Conservation (phyloP, 306 rosid genomes). For the Fagus sylvatica region DNA sequence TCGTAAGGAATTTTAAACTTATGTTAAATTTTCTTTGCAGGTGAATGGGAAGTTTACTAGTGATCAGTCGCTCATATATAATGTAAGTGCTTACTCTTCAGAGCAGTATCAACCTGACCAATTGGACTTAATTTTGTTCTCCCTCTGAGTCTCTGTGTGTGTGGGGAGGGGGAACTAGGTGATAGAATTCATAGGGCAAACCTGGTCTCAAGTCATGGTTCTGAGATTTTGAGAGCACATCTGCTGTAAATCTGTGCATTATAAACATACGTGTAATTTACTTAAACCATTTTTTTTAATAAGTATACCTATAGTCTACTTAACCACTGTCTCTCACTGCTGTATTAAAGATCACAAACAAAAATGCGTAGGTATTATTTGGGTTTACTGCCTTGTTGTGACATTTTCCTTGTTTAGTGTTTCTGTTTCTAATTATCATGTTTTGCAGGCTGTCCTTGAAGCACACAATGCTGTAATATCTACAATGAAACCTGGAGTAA, state of each 20-base stretch:
- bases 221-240: neutral
- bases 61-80: constrained; percentile 75
- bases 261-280: neutral
- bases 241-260: neutral
- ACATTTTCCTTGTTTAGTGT: constrained; percentile 7
- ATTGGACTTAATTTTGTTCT: neutral
- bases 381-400: constrained; percentile 4
- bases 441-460: constrained; percentile 83
- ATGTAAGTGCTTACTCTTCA: constrained; percentile 45
- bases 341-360: neutral
- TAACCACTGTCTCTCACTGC: neutral
- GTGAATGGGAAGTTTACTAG: constrained; percentile 80
- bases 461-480: constrained; percentile 86
- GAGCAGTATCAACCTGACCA: neutral
- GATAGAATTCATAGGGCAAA: neutral
- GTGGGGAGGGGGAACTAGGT: neutral
- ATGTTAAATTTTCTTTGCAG: constrained; percentile 47
- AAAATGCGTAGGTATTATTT: neutral
- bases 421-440: constrained; percentile 16
- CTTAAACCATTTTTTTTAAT: neutral
- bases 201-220: constrained; percentile 7
- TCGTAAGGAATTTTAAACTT: constrained; percentile 15
- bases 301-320: neutral
- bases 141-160: neutral
- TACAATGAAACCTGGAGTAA: constrained; percentile 72